phyloP scores from a whole-genome alignment of 1,284 basidiomycete genomes.

The Abortiporus biennis region DNA sequence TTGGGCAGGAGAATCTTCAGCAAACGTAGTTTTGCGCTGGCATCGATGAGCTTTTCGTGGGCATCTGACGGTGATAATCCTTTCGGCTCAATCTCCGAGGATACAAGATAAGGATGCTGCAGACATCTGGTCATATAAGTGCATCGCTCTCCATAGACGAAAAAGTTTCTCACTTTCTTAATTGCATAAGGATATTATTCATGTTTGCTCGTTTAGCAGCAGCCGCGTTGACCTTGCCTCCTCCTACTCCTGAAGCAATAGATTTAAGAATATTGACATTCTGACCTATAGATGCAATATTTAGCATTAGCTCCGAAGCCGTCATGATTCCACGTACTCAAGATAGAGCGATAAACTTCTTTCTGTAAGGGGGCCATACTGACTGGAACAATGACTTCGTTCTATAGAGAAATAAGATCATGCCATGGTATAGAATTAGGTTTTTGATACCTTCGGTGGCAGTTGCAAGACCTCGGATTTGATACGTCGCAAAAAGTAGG shows the following conservation, averaged over 20 bases:
- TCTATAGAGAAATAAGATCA: slow-evolving; percentile 35
- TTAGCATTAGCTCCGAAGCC: background rate
- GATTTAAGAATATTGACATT: slow-evolving; percentile 62
- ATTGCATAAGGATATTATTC: slow-evolving; percentile 83
- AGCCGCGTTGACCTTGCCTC: slow-evolving; percentile 27
- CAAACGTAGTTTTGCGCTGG: slow-evolving; percentile 83
- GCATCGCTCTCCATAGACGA: background rate
- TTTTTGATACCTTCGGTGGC: slow-evolving; percentile 85
- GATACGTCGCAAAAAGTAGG: slow-evolving; percentile 89
- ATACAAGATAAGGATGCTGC: slow-evolving; percentile 89
- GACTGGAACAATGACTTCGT: slow-evolving; percentile 88
- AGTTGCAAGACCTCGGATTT: slow-evolving; percentile 91
- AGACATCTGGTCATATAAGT: slow-evolving; percentile 46
- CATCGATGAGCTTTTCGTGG: slow-evolving; percentile 79
- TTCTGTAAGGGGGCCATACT: slow-evolving; percentile 88
- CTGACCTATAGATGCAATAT: slow-evolving; percentile 39
- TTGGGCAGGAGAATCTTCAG: slow-evolving; percentile 82
- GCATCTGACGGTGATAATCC: slow-evolving; percentile 54
- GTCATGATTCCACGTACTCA: slow-evolving; percentile 45
- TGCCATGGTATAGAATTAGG: slow-evolving; percentile 4
- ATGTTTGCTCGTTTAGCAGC: slow-evolving; percentile 44
- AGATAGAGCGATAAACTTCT: slow-evolving; percentile 80
- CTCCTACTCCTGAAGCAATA: slow-evolving; percentile 35
- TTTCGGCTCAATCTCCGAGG: slow-evolving; percentile 75
- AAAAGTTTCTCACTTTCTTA: slow-evolving; percentile 59